phyloP scores from a whole-genome alignment of 1,139 yeast genomes.

The Lodderomyces parapsilosis region DNA sequence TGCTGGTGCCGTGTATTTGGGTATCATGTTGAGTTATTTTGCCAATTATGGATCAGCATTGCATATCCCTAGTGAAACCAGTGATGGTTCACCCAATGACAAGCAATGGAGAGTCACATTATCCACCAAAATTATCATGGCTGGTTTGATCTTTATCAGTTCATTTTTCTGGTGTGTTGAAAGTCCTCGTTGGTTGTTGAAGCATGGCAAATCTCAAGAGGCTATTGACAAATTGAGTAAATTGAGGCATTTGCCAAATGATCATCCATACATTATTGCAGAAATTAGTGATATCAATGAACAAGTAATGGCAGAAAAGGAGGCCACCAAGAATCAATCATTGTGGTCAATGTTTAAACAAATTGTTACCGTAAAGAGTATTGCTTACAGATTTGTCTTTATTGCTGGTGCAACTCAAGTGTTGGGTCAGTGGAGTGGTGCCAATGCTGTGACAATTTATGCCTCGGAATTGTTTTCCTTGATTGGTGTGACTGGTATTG shows the following conservation, averaged over 20 bases:
- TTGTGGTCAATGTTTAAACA: slow-evolving; percentile 26
- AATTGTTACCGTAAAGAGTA: slow-evolving; percentile 32
- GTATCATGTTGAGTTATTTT: slow-evolving; percentile 52
- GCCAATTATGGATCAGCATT: slow-evolving; percentile 43
- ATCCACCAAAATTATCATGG: slow-evolving; percentile 38
- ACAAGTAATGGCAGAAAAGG: slow-evolving; percentile 38
- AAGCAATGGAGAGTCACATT: slow-evolving; percentile 40
- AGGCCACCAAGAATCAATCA: slow-evolving; percentile 30
- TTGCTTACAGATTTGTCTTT: slow-evolving; percentile 44
- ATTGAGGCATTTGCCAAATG: slow-evolving; percentile 48
- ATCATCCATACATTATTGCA: slow-evolving; percentile 50
- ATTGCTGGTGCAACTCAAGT: slow-evolving; percentile 48
- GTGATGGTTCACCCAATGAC: slow-evolving; percentile 16
- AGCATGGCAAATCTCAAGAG: slow-evolving; percentile 31
- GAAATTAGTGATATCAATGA: slow-evolving; percentile 53
- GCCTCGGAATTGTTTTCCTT: slow-evolving; percentile 55
- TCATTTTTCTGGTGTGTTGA: slow-evolving; percentile 40
- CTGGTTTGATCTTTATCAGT: slow-evolving; percentile 36
- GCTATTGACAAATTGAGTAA: slow-evolving; percentile 39
- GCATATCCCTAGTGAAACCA: slow-evolving; percentile 21
- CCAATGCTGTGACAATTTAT: slow-evolving; percentile 59
- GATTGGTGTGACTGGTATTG: slow-evolving; percentile 42
- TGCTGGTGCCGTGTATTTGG: slow-evolving; percentile 56
- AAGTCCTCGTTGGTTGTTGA: slow-evolving; percentile 48
- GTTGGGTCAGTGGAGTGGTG: slow-evolving; percentile 64